Evolutionary conservation across 345 rosid genomes (phyloP).

Genomic region (Ricinus communis): DNA sequence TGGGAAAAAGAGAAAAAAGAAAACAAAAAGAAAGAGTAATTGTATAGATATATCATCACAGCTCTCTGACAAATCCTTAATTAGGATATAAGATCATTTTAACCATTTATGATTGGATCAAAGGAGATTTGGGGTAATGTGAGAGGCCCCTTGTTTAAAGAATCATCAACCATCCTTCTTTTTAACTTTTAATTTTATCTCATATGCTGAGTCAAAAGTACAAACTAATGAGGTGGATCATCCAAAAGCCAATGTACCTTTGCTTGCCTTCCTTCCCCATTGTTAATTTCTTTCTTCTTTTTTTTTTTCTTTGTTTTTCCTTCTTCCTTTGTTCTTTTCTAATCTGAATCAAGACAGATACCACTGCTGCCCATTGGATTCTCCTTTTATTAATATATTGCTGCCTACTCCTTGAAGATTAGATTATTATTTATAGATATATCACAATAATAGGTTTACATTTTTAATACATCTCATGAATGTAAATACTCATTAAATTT

Average conservation of each 20-base stretch:
- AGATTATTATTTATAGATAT: not conserved
- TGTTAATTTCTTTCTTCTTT: not conserved
- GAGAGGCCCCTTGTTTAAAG: slow-evolving; percentile 1
- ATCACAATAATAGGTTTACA: no score
- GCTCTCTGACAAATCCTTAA: not conserved
- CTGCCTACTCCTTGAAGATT: not conserved
- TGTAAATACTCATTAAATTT: no score
- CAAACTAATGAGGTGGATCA: slow-evolving; percentile 1
- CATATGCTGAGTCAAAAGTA: slow-evolving; percentile 7
- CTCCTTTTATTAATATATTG: not conserved
- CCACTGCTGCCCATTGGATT: not conserved
- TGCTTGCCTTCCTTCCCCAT: not conserved
- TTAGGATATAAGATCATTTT: not conserved
- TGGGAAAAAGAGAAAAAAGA: no score
- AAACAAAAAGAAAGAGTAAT: not conserved
- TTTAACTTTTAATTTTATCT: not conserved
- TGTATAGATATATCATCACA: not conserved
- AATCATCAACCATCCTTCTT: not conserved
- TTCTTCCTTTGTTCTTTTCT: no score
- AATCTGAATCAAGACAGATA: not conserved
- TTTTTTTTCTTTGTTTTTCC: not conserved
- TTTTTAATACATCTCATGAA: no score
- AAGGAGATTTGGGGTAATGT: not conserved
- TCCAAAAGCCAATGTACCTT: not conserved
- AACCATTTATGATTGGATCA: not conserved